Evolutionary conservation across 768 basidiomycete species (phyloP).

Genomic region (Tubosaeta brunneosetosa): DNA sequence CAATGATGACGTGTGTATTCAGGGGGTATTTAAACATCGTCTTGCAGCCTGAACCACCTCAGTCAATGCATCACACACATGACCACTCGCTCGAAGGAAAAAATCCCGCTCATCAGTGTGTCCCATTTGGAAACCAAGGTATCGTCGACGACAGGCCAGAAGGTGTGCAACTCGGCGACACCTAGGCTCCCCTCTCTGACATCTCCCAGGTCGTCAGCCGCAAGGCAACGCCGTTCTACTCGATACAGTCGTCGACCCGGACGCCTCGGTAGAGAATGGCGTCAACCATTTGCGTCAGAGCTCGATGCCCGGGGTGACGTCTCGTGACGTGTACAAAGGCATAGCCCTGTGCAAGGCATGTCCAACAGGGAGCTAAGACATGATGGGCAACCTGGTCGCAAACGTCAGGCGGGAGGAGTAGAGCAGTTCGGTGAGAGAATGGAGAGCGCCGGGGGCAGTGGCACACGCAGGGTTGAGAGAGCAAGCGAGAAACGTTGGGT

Average conservation of each 20-base stretch:
- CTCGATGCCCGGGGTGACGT: conserved; percentile 32
- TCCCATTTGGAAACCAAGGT: not conserved
- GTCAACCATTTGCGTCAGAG: conserved; percentile 15
- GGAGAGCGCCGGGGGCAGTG: not conserved
- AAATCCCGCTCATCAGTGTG: conserved; percentile 11
- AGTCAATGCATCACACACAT: conserved; percentile 12
- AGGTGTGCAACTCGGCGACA: conserved; percentile 1
- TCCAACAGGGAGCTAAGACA: conserved; percentile 34
- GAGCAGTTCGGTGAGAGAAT: conserved; percentile 13
- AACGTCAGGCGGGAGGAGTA: conserved; percentile 18
- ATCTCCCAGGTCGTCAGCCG: conserved; percentile 11
- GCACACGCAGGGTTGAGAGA: conserved; percentile 1
- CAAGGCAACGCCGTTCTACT: conserved; percentile 18
- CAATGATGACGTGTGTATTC: not conserved
- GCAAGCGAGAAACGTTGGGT: conserved; percentile 8
- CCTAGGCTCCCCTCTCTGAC: too few relatives aligned
- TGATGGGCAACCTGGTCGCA: conserved; percentile 30
- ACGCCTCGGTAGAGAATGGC: conserved; percentile 23
- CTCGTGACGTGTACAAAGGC: conserved; percentile 27
- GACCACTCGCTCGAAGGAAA: conserved; percentile 22
- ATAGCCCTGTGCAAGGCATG: conserved; percentile 31
- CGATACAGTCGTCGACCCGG: conserved; percentile 30
- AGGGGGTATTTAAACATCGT: not conserved
- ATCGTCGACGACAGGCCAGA: conserved; percentile 3
- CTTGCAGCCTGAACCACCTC: not conserved